phyloP scores from a whole-genome alignment of 306 rosid genomes.

The Casuarina cunninghamiana region DNA sequence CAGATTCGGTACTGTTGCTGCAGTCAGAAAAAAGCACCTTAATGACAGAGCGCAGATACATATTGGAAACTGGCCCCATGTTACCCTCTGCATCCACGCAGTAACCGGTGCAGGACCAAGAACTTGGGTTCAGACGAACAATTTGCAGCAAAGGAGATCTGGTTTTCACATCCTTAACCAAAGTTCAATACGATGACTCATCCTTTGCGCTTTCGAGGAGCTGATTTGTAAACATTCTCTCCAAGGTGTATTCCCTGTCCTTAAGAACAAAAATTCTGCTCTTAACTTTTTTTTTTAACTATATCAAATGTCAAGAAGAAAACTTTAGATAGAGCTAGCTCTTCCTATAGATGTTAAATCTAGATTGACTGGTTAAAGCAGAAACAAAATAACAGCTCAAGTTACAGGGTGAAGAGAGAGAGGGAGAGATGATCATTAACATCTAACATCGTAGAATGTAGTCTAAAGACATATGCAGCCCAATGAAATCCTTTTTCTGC shows the following conservation, averaged over 20 bases:
- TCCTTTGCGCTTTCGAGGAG: constrained; percentile 70
- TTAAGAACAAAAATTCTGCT: constrained; percentile 22
- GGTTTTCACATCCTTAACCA: constrained; percentile 67
- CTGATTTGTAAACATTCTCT: constrained; percentile 73
- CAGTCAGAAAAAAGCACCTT: constrained; percentile 73
- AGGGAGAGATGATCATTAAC: constrained; percentile 9
- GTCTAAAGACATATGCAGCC: not conserved
- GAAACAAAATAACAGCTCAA: not conserved
- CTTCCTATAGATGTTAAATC: not conserved
- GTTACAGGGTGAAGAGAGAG: not conserved
- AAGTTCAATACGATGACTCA: constrained; percentile 79
- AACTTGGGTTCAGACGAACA: constrained; percentile 65
- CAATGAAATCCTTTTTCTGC: not conserved
- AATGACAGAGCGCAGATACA: constrained; percentile 58
- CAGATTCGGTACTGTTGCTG: constrained; percentile 47
- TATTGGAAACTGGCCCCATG: constrained; percentile 36
- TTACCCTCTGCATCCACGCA: constrained; percentile 42
- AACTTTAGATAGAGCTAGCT: constrained; percentile 15
- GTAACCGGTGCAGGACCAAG: constrained; percentile 67
- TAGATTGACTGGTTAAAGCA: not conserved
- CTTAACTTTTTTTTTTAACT: constrained; percentile 12
- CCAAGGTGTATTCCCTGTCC: constrained; percentile 69
- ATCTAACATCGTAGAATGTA: not conserved
- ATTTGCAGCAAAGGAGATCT: constrained; percentile 62
- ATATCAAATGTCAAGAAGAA: constrained; percentile 12